Base-by-base conservation (phyloP, 345 rosid genomes). In the Ceriops zippeliana region DNA sequence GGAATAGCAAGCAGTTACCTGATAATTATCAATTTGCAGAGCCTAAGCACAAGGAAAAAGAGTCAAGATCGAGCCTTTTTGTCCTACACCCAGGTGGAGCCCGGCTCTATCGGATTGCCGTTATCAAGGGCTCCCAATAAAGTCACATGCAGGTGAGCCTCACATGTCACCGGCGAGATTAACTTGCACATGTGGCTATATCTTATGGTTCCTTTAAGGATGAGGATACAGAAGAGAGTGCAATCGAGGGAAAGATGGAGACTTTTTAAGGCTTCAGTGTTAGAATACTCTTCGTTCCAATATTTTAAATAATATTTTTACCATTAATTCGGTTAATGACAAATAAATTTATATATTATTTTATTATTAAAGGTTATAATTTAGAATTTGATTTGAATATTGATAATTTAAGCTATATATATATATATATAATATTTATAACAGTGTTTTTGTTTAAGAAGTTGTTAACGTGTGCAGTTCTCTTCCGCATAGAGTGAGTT, bases 381-480 rank as follows among this genome's bases (percentile, higher is more conserved):
- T 34, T 7, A 6, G 7, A 34, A 0, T 34, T 34, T 34, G 6
- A 34, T 34, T 34, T 34, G 6, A 7, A 34, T 34, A 34, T 31
- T 31, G 6, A 31, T 34, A 34, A 34, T 34, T 34, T 34, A 34
- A 34, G 10, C 6, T 34, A 1, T 7, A 4, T 7, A 34, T 34
- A 7, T 34, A 7, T 34, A 6, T 34, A 1, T 34, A 34, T 34
- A 34, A 34, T 34, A 34, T 34, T 6, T 34, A 34, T 6, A 31
- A 31, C 0, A 4, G 9, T 34, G 37, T 34, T 34, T 1, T 34
- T 34, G 2, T 7, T 34, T 1, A 34, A 34, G 37, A 7, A 34
- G 37, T 34, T 7, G 37, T 34, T 22, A 73, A 85, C 84, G 89
- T 89, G 89, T 78, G 83, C 46, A 51, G 66, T 76, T 85, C 78